phyloP scores from a whole-genome alignment of 768 basidiomycete genomes.

The Lyophyllum decastes region DNA sequence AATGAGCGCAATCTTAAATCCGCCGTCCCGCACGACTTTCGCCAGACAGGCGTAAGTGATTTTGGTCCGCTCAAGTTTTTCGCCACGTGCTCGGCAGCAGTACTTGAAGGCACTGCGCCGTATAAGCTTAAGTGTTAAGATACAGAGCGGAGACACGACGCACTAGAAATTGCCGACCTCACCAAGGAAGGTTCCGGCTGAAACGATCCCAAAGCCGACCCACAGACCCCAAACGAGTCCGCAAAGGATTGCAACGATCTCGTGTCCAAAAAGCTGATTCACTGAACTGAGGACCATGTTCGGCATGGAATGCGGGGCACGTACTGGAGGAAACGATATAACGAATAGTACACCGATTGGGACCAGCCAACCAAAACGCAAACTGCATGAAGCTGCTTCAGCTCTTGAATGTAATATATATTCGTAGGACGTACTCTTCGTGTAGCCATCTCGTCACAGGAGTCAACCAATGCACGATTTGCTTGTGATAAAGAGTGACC shows the following conservation, averaged over 20 bases:
- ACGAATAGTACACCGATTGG: slow-evolving; percentile 83
- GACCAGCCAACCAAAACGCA: slow-evolving; percentile 68
- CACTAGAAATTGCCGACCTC: slow-evolving; percentile 90
- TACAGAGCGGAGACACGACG: slow-evolving; percentile 21
- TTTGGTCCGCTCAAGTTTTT: slow-evolving; percentile 64
- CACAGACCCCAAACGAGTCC: slow-evolving; percentile 92
- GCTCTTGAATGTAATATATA: not conserved
- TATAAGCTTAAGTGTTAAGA: not conserved
- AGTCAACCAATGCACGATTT: slow-evolving; percentile 72
- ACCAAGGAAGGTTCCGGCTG: slow-evolving; percentile 80
- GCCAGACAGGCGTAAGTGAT: slow-evolving; percentile 64
- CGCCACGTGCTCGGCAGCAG: slow-evolving; percentile 71
- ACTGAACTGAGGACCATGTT: not conserved
- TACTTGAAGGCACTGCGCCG: slow-evolving; percentile 75
- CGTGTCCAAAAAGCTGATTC: slow-evolving; percentile 82
- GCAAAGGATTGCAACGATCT: slow-evolving; percentile 86
- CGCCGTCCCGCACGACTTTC: slow-evolving; percentile 80
- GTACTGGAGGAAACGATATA: slow-evolving; percentile 82
- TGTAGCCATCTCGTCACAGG: slow-evolving; percentile 69
- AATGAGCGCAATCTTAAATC: slow-evolving; percentile 81
- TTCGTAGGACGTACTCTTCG: slow-evolving; percentile 40
- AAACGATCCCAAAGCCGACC: slow-evolving; percentile 84
- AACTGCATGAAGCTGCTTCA: slow-evolving; percentile 27
- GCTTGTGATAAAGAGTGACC: slow-evolving; percentile 61
- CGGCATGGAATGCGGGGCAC: not conserved